Conservation (phyloP, 1,284 basidiomycete species). For the Sanghuangporus sanghuang region DNA sequence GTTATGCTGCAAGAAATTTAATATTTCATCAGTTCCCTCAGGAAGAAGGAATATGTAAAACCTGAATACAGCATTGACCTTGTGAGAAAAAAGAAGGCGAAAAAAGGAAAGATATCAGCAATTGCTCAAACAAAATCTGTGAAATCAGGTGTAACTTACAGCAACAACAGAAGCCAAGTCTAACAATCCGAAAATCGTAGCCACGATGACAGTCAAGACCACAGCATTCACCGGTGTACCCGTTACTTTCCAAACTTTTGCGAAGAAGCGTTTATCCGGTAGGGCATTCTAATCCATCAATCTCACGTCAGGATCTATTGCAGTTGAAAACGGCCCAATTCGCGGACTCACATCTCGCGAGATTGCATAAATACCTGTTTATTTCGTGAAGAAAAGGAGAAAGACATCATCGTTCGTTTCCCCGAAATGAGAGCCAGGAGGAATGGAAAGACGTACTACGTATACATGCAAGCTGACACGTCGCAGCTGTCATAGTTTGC, state of each 20-base stretch:
- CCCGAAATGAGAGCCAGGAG: neutral
- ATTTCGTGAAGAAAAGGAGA: neutral
- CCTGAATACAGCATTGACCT: conserved; percentile 23
- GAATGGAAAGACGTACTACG: conserved; percentile 15
- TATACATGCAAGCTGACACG: conserved; percentile 21
- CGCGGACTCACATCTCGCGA: conserved; percentile 19
- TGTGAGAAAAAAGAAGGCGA: no score
- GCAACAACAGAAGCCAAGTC: conserved; percentile 22
- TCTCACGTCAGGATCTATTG: no score
- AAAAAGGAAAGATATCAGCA: neutral
- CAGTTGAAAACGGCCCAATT: neutral
- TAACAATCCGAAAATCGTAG: conserved; percentile 23
- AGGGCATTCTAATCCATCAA: conserved; percentile 18
- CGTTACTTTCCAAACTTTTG: conserved; percentile 20
- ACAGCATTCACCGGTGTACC: conserved; percentile 23
- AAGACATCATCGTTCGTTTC: neutral
- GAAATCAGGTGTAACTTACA: conserved; percentile 7
- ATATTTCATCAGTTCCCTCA: neutral
- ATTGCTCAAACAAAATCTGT: neutral
- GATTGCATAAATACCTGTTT: conserved; percentile 20
- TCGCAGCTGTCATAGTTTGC: conserved; percentile 20
- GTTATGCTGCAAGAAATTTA: conserved; percentile 17
- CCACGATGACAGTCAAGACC: conserved; percentile 21
- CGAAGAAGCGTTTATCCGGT: conserved; percentile 18
- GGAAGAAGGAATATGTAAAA: neutral